A percentile compares a stretch with the other conserved stretches of the same genome.
phyloP scores from a whole-genome alignment of 441 rosid genomes.

The Sinapis alba region DNA sequence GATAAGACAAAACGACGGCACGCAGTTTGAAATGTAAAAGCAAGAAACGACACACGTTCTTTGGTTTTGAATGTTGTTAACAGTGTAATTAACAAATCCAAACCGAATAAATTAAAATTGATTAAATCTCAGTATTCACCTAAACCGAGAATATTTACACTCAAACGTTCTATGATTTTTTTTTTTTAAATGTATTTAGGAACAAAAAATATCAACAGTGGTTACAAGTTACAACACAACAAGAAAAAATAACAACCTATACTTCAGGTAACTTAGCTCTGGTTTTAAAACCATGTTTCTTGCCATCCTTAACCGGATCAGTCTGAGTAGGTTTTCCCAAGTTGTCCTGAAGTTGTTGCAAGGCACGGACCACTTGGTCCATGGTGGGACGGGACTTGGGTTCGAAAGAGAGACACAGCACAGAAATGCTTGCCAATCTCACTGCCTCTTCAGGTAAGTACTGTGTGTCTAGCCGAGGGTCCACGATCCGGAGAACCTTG shows the following conservation, averaged over 20 bases:
- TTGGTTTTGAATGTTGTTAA: not conserved
- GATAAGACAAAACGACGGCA: conserved; percentile 30
- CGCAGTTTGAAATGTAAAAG: not conserved
- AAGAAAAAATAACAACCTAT: conserved; percentile 2
- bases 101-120: not conserved
- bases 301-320: conserved; percentile 20
- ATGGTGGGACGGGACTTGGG: conserved; percentile 64
- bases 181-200: not conserved
- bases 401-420: conserved; percentile 63
- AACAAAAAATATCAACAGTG: conserved; percentile 18
- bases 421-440: conserved; percentile 52
- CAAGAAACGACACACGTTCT: conserved; percentile 26
- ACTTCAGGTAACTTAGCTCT: conserved; percentile 16
- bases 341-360: conserved; percentile 59
- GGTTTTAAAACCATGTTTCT: conserved; percentile 16
- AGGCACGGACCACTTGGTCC: conserved; percentile 54
- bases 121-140: not conserved
- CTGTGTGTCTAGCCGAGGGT: conserved; percentile 69
- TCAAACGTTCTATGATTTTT: not conserved
- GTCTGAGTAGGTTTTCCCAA: conserved; percentile 29
- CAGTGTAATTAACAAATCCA: not conserved
- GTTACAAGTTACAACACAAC: conserved; percentile 15
- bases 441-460: conserved; percentile 50
- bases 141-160: not conserved
- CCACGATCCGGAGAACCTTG: conserved; percentile 61